Percentiles rank a stretch among this genome's conserved stretches.
Evolutionary conservation across 805 yeast genomes (phyloP).

Genomic region (Pichia nakasei): DNA sequence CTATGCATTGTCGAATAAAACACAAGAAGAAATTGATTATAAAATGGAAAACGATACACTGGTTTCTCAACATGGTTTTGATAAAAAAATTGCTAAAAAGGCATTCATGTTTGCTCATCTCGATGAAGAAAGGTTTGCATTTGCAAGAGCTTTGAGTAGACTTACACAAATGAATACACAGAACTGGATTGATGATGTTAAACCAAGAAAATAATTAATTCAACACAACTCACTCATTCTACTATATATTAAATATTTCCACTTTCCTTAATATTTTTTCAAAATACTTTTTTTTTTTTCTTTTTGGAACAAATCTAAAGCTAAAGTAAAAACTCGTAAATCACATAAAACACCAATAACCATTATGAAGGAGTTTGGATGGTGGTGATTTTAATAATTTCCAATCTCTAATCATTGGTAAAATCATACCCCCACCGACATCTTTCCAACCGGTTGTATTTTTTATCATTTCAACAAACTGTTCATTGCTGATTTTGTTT

Average conservation of each 20-base stretch:
- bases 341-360: conserved; percentile 6
- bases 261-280: neutral
- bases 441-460: neutral
- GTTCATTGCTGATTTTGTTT: neutral
- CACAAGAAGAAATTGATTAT: conserved; percentile 21
- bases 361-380: conserved; percentile 4
- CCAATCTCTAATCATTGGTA: neutral
- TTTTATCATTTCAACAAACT: neutral
- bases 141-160: conserved; percentile 89
- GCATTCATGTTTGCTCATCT: conserved; percentile 68
- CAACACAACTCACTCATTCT: too few species aligned
- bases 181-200: conserved; percentile 66
- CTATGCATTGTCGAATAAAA: conserved; percentile 30
- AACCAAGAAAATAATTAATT: conserved; percentile 3
- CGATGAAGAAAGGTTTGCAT: conserved; percentile 94
- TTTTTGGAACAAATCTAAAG: too few species aligned
- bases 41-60: conserved; percentile 44
- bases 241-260: neutral
- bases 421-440: neutral
- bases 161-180: conserved; percentile 88
- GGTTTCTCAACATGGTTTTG: conserved; percentile 71
- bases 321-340: too few species aligned
- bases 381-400: neutral
- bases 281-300: neutral
- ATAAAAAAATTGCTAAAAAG: conserved; percentile 58